Base-by-base conservation (phyloP, 2,329 filamentous ascomycete genomes). In the Clonostachys rosea region DNA sequence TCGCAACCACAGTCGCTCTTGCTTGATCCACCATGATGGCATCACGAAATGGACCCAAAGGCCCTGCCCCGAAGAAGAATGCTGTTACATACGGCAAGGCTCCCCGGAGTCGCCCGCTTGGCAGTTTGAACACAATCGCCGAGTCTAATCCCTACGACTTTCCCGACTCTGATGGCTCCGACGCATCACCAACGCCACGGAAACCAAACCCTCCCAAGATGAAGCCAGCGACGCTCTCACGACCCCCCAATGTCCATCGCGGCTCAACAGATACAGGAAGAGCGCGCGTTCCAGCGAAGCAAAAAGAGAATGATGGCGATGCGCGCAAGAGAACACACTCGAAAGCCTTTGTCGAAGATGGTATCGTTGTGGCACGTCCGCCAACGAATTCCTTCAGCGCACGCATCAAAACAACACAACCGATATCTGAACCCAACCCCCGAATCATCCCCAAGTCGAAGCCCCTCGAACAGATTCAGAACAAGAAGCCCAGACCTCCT, bases 101-200 rank as follows among this genome's bases (percentile, higher is more conserved):
- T 9, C 24, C 45, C 9, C 42, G 37, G 40, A 42, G 40, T 17
- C 42, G 42, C 16, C 35, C 16, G 3, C 13, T 13, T n/a, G 40
- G 20, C 6, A 36, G 14, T 16, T 11, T 11, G 11, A 16, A 11
- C n/a, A 14, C 41, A 12, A n/a, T n/a, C 8, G 2, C n/a, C 17
- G 30, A 24, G 8, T 37, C 40, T 3, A 47, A 17, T 16, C 40
- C 41, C 42, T 48, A 48, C 42, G 47, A 48, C 14, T 45, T 48
- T 18, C 47, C 47, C 24, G 47, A 48, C 17, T 43, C 45, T 33
- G 47, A 48, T 16, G 17, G 36, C 36, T 39, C 36, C 36, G 36
- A 39, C 36, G 36, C 14, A 39, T 39, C 36, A 39, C 8, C 24
- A 30, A 10, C 24, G 24, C 24, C 24, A 10, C 24, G 24, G 24